Evolutionary conservation across 768 basidiomycete species (phyloP).

Genomic region (Leccinum longicurvipes): DNA sequence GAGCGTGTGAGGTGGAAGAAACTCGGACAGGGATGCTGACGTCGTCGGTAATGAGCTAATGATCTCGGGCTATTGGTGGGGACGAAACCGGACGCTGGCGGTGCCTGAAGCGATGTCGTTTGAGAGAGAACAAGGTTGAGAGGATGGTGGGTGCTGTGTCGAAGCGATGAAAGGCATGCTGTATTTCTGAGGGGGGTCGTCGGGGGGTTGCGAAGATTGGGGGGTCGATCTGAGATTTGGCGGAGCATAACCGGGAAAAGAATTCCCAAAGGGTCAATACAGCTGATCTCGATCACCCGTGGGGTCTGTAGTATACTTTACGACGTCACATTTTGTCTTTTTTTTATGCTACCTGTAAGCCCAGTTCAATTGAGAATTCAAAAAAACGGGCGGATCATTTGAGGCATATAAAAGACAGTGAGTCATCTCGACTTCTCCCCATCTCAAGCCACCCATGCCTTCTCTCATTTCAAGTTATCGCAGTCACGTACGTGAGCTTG

Average conservation of each 20-base stretch:
- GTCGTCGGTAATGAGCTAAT: neutral
- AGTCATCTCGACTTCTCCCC: neutral
- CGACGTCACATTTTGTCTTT: conserved; percentile 24
- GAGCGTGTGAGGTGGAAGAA: too few relatives aligned
- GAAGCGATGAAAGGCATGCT: neutral
- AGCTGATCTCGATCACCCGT: conserved; percentile 15
- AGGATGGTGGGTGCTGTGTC: neutral
- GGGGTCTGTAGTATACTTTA: neutral
- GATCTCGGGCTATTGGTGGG: neutral
- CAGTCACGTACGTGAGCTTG: conserved; percentile 57
- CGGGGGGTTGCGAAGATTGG: conserved; percentile 1
- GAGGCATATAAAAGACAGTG: conserved; percentile 5
- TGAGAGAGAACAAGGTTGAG: neutral
- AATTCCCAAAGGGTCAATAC: neutral
- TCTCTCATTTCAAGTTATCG: conserved; percentile 55
- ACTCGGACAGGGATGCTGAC: too few relatives aligned
- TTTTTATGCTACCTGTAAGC: neutral
- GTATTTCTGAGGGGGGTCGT: conserved; percentile 8
- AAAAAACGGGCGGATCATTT: conserved; percentile 20
- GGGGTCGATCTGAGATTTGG: conserved; percentile 13
- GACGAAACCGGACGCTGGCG: neutral
- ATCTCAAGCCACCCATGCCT: conserved; percentile 7
- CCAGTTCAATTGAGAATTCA: neutral
- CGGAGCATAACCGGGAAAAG: conserved; percentile 1
- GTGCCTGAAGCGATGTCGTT: neutral